Base-by-base conservation (phyloP, 108 stramenopile species). In the Poteriospumella lacustris region DNA sequence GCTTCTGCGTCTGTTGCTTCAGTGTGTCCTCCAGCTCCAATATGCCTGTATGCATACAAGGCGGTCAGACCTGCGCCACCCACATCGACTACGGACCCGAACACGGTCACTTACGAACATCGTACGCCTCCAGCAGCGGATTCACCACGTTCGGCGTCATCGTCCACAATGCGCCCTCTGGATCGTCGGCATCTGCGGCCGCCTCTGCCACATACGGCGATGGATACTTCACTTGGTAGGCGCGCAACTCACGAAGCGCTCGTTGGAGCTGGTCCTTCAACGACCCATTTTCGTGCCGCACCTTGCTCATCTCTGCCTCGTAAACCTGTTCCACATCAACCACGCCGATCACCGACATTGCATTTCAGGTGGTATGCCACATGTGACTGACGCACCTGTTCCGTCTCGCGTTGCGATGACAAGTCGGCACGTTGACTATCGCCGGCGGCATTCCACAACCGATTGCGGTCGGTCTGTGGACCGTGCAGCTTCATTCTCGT, bases 211-310 rank as follows among this genome's bases (percentile, higher is more conserved):
- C 19, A 24, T 73, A 56, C 5, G 43, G 44, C 12, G 70, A 73
- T 5, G 70, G 70, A 42, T 73, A 73, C 41, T 73, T 73, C 26
- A 73, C 41, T 38, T 73, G 70, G 31, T 29, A 73, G 41, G 3
- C 3, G 24, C 42, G 12, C 29, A 73, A 24, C 70, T 73, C 70
- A 33, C n/a, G 12, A 24, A 73, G 5, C 3, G 70, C 15, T 56
- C 70, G 12, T 24, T 73, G 70, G 9, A 73, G 41, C 41, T 73
- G 70, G 31, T 73, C 70, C 33, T 34, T 44, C 41, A 73, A 56
- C 3, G 70, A 5, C 31, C 31, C 42, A 38, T 73, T 73, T 33
- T 73, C 70, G 31, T 5, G 26, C 5, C 70, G 43, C 29, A 73
- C 5, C 31, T 33, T 42, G 31, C 3, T 56, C 29, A 73, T 5